Conservation (phyloP, 441 rosid genomes). For the Gossypium schwendimanii region DNA sequence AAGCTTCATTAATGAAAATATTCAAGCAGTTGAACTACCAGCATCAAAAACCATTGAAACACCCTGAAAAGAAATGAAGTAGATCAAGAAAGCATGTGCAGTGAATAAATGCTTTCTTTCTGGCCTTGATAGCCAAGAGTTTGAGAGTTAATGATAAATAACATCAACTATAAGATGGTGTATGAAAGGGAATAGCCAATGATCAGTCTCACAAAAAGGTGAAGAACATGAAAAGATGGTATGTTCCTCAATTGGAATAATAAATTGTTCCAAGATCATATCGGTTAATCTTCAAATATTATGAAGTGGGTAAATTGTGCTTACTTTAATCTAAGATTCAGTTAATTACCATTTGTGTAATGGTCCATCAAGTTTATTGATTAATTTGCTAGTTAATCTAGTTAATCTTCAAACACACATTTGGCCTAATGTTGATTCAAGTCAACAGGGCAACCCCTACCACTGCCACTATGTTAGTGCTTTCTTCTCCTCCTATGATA, state of each 20-base stretch:
- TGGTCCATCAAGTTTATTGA: not conserved
- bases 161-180: slow-evolving; percentile 10
- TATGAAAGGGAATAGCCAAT: slow-evolving; percentile 21
- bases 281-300: no score
- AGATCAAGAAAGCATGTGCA: slow-evolving; percentile 12
- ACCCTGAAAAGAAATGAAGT: slow-evolving; percentile 16
- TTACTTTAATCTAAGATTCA: slow-evolving; percentile 3
- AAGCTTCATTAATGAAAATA: not conserved
- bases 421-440: not conserved
- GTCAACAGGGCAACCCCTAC: not conserved
- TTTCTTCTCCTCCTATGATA: not conserved
- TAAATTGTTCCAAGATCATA: not conserved
- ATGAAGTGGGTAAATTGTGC: slow-evolving; percentile 6
- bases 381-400: not conserved
- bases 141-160: slow-evolving; percentile 11
- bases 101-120: slow-evolving; percentile 9
- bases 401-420: no score
- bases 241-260: slow-evolving; percentile 8
- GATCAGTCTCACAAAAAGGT: slow-evolving; percentile 28
- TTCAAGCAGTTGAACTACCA: slow-evolving; percentile 27
- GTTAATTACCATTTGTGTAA: not conserved
- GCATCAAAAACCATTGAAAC: slow-evolving; percentile 18
- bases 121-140: not conserved
- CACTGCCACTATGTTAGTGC: not conserved
- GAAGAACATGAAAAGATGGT: not conserved